Conservation (phyloP, 2,329 filamentous ascomycete species). For the Cordyceps pruinosa region DNA sequence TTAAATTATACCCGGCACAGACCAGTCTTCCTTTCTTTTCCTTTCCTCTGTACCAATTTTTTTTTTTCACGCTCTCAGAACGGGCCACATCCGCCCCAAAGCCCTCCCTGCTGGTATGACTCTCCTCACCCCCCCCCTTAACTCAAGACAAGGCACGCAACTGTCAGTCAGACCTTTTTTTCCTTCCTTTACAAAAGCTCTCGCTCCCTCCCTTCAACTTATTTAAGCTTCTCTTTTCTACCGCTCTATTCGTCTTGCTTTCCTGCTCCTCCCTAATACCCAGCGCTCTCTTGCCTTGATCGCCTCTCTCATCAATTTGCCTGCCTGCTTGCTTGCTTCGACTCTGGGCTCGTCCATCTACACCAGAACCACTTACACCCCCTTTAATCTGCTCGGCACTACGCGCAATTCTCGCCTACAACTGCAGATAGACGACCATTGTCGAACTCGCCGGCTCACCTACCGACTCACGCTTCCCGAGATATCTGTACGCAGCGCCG, state of each 20-base stretch:
- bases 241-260: constrained; percentile 12
- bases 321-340: neutral
- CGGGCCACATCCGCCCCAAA: constrained; percentile 6
- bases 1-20: constrained; percentile 11
- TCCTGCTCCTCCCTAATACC: constrained; percentile 18
- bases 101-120: constrained; percentile 10
- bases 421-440: neutral
- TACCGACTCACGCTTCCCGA: neutral
- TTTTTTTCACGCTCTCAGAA: constrained; percentile 4
- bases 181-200: constrained; percentile 20
- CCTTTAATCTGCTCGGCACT: constrained; percentile 6
- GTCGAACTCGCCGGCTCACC: neutral
- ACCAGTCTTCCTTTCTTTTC: constrained; percentile 7
- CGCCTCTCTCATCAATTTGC: neutral
- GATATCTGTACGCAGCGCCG: neutral
- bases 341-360: neutral
- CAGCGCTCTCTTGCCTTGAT: constrained; percentile 13
- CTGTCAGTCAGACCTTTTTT: constrained; percentile 9
- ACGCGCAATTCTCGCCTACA: neutral
- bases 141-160: constrained; percentile 8
- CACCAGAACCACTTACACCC: constrained; percentile 11
- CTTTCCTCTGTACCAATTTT: neutral
- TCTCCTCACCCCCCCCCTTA: constrained; percentile 1
- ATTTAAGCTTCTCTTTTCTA: constrained; percentile 6
- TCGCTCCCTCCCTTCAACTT: constrained; percentile 16